Percentiles rank a stretch among this genome's conserved stretches.
Conservation (phyloP, 371 early-diverging fungal genomes). For the Mortierella sp. region DNA sequence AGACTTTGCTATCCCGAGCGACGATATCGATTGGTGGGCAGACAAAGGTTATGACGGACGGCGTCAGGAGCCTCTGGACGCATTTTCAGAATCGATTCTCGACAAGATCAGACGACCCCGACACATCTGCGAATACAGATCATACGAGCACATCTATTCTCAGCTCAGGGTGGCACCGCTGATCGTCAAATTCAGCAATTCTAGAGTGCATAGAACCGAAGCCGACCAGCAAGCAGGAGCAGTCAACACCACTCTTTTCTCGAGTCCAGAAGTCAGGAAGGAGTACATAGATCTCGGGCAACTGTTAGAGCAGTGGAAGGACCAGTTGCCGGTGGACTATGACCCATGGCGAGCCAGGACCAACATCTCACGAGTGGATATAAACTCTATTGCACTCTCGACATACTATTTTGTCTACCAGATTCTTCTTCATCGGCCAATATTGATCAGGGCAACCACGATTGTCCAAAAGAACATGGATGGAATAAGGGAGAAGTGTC, state of each 20-base stretch:
- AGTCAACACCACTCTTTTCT: background rate
- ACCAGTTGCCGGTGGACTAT: background rate
- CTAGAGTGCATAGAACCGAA: background rate
- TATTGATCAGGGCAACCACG: background rate
- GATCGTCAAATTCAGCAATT: slow-evolving; percentile 1
- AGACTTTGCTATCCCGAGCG: background rate
- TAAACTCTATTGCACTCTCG: background rate
- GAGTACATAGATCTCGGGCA: background rate
- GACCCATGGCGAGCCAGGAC: background rate
- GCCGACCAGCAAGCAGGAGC: background rate
- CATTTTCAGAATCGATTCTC: background rate
- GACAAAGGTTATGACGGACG: background rate
- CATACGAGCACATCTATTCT: background rate
- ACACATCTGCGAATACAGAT: background rate
- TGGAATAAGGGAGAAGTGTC: background rate
- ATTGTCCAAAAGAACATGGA: background rate
- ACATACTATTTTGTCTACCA: background rate
- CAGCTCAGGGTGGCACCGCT: background rate
- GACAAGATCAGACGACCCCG: background rate
- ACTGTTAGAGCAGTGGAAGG: background rate
- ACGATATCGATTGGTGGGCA: background rate
- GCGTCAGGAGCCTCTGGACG: background rate
- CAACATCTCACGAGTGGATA: background rate
- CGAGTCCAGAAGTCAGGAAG: background rate
- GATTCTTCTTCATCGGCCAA: slow-evolving; percentile 3